phyloP scores from a whole-genome alignment of 805 yeast species.

The Kodamaea leandrae region DNA sequence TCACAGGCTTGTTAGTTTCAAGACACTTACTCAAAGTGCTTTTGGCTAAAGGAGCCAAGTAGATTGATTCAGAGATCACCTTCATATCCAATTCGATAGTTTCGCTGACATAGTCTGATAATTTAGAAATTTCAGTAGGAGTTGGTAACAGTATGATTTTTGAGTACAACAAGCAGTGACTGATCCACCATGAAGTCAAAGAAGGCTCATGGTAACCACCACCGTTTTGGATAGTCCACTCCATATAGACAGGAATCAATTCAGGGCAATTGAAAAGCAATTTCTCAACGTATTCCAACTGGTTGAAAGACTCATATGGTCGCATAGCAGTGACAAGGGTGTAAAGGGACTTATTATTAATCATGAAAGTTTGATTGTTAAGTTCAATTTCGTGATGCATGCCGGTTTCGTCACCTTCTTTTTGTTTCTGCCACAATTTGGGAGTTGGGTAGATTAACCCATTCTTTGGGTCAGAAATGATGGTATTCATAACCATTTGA shows the following conservation, averaged over 20 bases:
- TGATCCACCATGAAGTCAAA: slow-evolving; percentile 77
- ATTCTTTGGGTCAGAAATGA: slow-evolving; percentile 48
- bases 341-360: slow-evolving; percentile 67
- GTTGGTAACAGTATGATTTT: slow-evolving; percentile 57
- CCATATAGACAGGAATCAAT: slow-evolving; percentile 67
- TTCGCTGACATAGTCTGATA: slow-evolving; percentile 29
- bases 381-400: slow-evolving; percentile 20
- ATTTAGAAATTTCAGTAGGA: slow-evolving; percentile 33
- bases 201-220: slow-evolving; percentile 79
- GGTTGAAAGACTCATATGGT: slow-evolving; percentile 76
- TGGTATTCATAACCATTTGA: slow-evolving; percentile 45
- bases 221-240: slow-evolving; percentile 50
- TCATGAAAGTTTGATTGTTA: slow-evolving; percentile 51
- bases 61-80: slow-evolving; percentile 51
- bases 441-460: slow-evolving; percentile 50
- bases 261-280: slow-evolving; percentile 62
- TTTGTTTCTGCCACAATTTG: slow-evolving; percentile 43
- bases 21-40: slow-evolving; percentile 58
- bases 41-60: slow-evolving; percentile 65
- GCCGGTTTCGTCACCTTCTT: slow-evolving; percentile 41
- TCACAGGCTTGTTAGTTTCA: slow-evolving; percentile 40
- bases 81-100: slow-evolving; percentile 27
- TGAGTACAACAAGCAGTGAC: slow-evolving; percentile 61
- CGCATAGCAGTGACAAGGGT: slow-evolving; percentile 62
- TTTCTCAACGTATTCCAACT: slow-evolving; percentile 51